Evolutionary conservation across 345 rosid genomes (phyloP), one percentile per base, ranked within the genome.

Genomic region (Citrus maxima): DNA sequence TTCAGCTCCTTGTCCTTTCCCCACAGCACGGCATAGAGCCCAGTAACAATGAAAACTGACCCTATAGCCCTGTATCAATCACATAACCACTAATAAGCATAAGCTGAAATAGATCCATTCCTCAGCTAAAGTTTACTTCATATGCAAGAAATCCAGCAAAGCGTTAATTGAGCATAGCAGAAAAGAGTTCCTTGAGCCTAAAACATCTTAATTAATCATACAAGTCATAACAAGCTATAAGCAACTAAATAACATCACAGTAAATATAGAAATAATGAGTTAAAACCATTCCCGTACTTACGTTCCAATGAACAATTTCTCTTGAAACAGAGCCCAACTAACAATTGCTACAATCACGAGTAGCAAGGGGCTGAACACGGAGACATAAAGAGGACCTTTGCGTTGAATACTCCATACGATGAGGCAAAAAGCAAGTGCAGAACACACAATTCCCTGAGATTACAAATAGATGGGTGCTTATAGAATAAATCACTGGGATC

Each of bases 301-400:
- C 97, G 95, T 91, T 79, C 98, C 98, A 2, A 90, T 77, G 60
- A 87, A 89, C 65, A 95, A 58, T 86, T 93, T 94, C 87, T 95
- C 98, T 0, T 81, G 90, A 62, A 95, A 91, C 70, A 96, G 40
- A 3, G 97, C 89, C 98, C 98, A 93, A 72, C 97, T 94, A 68
- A 91, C 79, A 73, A 91, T 74, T 2, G 99, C 94, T 16, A 89
- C 97, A 0, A 90, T 73, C 0, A 96, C 88, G 0, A 96, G 97
- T 77, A 88, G 51, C 84, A 94, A 79, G 8, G 99, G 99, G 76
- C 91, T 91, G 84, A 94, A 96, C 14, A 96, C 94, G 2, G 99
- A 96, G 1, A 89, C 97, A 64, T 92, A 94, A 2, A 96, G 97
- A 51, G 99, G 89, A 22, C 99, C 99, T 82, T 87, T 95, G 77